Conservation (phyloP, 192 early-diverging fungal genomes). For the Globomyces pollinis-pini region DNA sequence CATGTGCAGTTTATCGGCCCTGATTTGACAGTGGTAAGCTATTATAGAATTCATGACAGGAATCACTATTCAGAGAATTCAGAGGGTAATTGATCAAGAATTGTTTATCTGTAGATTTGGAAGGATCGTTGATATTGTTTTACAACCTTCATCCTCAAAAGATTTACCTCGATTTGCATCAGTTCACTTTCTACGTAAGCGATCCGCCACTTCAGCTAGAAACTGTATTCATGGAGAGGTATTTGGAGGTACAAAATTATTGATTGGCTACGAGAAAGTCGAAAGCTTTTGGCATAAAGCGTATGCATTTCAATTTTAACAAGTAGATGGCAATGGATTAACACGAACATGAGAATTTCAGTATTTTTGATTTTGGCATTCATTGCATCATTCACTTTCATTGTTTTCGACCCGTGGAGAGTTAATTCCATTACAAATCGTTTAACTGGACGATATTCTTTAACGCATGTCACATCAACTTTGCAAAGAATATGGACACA, state of each 20-base stretch:
- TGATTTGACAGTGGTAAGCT: constrained; percentile 43
- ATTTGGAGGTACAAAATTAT: constrained; percentile 53
- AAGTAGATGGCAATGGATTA: constrained; percentile 41
- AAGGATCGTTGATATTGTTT: constrained; percentile 70
- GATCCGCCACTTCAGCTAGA: constrained; percentile 82
- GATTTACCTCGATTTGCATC: constrained; percentile 72
- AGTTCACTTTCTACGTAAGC: constrained; percentile 68
- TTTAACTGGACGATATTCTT: constrained; percentile 70
- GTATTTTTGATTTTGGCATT: constrained; percentile 71
- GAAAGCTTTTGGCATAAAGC: neutral
- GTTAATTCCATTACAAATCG: constrained; percentile 83
- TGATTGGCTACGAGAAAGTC: constrained; percentile 38
- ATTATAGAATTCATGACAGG: too few species aligned
- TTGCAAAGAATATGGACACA: constrained; percentile 11
- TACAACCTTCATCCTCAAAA: constrained; percentile 55
- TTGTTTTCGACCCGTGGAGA: constrained; percentile 86
- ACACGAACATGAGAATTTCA: constrained; percentile 1
- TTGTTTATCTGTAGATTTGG: constrained; percentile 69
- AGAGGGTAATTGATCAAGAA: too few species aligned
- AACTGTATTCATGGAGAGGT: constrained; percentile 85
- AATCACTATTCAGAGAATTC: constrained; percentile 7
- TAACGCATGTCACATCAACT: constrained; percentile 45
- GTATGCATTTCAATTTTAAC: neutral
- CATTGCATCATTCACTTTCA: constrained; percentile 69
- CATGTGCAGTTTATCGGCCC: constrained; percentile 72